Conservation (phyloP, 2,329 filamentous ascomycete genomes). For the Aspergillus neoniger region DNA sequence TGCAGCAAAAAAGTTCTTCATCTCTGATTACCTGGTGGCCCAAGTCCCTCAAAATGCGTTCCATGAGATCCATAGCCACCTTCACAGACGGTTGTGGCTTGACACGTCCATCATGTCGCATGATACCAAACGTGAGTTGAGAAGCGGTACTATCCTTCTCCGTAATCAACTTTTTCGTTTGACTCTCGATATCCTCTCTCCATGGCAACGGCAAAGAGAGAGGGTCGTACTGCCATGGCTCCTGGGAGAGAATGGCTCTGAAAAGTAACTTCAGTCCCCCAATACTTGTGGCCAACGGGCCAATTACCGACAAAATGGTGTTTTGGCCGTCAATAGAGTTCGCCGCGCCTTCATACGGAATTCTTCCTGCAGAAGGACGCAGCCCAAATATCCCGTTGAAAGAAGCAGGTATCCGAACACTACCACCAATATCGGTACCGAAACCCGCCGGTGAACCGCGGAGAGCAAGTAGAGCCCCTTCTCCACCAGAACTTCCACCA, state of each 20-base stretch:
- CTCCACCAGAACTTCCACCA: conserved; percentile 28
- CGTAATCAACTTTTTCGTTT: not conserved
- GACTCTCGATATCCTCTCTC: conserved; percentile 17
- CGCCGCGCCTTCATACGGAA: conserved; percentile 38
- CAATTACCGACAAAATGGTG: conserved; percentile 37
- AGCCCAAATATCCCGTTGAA: conserved; percentile 42
- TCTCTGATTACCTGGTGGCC: not conserved
- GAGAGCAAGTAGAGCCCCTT: conserved; percentile 34
- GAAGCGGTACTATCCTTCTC: not conserved
- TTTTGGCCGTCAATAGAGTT: conserved; percentile 41
- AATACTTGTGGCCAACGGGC: conserved; percentile 36
- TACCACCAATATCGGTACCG: conserved; percentile 35
- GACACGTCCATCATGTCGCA: not conserved
- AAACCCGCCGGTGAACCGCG: conserved; percentile 32
- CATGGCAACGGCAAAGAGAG: conserved; percentile 40
- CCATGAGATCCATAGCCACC: not conserved
- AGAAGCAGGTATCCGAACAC: not conserved
- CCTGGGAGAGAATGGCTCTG: conserved; percentile 33
- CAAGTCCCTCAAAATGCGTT: not conserved
- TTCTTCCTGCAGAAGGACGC: conserved; percentile 38
- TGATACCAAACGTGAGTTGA: not conserved
- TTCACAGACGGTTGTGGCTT: not conserved
- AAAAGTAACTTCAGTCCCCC: conserved; percentile 31
- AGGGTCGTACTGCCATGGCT: conserved; percentile 43
- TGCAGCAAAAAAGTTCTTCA: rapidly evolving